These are phyloP conservation scores for Botryotinia narcissicola DNA, from an alignment of 2,329 filamentous ascomycete species.

Conservation along the genomic window DNA sequence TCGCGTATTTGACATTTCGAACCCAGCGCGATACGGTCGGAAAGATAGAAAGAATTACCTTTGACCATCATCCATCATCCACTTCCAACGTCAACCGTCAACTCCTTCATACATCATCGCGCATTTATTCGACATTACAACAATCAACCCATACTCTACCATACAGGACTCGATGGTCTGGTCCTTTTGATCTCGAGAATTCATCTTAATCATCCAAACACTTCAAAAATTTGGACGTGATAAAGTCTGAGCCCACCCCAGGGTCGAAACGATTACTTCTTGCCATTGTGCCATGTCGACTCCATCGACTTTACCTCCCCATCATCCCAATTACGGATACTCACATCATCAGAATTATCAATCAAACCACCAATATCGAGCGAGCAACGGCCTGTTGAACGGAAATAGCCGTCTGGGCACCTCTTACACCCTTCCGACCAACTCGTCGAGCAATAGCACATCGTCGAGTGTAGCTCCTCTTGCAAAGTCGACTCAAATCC, in stretches of 20 bases:
- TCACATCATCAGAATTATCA: slow-evolving; percentile 56
- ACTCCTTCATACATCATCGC: slow-evolving; percentile 11
- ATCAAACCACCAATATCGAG: slow-evolving; percentile 51
- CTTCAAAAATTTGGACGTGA: slow-evolving; percentile 15
- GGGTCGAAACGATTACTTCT: slow-evolving; percentile 27
- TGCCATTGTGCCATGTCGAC: slow-evolving; percentile 64
- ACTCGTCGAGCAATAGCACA: slow-evolving; percentile 36
- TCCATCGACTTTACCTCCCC: slow-evolving; percentile 70
- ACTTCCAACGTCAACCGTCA: slow-evolving; percentile 19
- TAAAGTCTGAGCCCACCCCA: slow-evolving; percentile 22
- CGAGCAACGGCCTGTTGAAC: slow-evolving; percentile 42
- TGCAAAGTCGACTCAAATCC: slow-evolving; percentile 29
- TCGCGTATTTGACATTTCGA: slow-evolving; percentile 20
- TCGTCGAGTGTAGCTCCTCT: slow-evolving; percentile 31
- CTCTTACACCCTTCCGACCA: slow-evolving; percentile 35
- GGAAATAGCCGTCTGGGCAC: slow-evolving; percentile 36
- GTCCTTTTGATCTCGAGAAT: not conserved
- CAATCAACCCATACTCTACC: slow-evolving; percentile 2
- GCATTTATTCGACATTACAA: slow-evolving; percentile 11
- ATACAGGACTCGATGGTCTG: slow-evolving; percentile 10
- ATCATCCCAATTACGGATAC: slow-evolving; percentile 63
- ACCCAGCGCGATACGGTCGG: slow-evolving; percentile 20
- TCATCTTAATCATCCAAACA: not conserved
- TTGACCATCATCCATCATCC: slow-evolving; percentile 15
- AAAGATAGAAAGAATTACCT: slow-evolving; percentile 21